Evolutionary conservation across 768 basidiomycete genomes (phyloP).

Genomic region (Lactarius deliciosus): DNA sequence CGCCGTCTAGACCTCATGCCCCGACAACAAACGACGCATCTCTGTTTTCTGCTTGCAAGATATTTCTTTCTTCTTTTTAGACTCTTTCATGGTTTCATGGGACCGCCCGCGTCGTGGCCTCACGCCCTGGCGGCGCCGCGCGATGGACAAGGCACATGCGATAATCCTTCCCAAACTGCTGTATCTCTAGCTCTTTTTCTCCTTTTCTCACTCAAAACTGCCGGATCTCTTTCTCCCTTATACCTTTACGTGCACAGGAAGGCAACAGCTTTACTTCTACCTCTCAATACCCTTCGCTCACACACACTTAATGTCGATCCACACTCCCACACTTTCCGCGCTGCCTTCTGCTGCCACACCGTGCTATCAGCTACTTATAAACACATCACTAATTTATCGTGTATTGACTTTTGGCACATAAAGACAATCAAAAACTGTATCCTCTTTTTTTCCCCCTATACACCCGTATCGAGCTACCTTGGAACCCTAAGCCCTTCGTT

Average conservation of each 20-base stretch:
- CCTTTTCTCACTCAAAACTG: not conserved
- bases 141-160: conserved; percentile 26
- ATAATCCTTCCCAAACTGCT: conserved; percentile 11
- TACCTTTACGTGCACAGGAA: not conserved
- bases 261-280: not conserved
- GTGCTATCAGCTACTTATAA: not conserved
- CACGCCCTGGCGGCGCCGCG: conserved; percentile 22
- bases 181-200: conserved; percentile 26
- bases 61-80: not conserved
- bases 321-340: not conserved
- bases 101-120: conserved; percentile 20
- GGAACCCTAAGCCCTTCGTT: not conserved
- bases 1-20: conserved; percentile 10
- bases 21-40: not conserved
- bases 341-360: not conserved
- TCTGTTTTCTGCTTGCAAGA: conserved; percentile 1
- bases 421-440: conserved; percentile 22
- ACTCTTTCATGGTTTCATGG: conserved; percentile 6
- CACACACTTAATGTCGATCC: conserved; percentile 2
- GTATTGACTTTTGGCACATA: conserved; percentile 21
- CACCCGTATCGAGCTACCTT: conserved; percentile 6
- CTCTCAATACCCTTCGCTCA: not conserved
- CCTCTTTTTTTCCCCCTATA: not conserved
- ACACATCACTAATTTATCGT: conserved; percentile 25
- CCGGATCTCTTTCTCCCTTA: not conserved